phyloP scores from a whole-genome alignment of 2,329 filamentous ascomycete genomes.

The Trichoderma cornu-damae region DNA sequence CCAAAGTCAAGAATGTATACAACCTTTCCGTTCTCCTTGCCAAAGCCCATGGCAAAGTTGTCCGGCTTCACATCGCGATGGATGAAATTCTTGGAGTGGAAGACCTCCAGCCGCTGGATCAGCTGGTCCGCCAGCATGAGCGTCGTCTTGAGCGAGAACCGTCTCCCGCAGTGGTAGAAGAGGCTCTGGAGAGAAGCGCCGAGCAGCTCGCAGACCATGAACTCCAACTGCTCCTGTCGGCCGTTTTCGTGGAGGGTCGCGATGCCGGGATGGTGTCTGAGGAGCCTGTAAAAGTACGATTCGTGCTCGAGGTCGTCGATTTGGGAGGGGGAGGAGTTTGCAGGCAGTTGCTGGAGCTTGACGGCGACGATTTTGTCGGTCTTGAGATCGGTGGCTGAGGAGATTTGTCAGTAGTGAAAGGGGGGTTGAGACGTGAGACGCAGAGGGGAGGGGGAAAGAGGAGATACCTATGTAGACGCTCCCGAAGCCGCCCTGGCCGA shows the following conservation, averaged over 20 bases:
- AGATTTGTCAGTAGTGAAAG: not conserved
- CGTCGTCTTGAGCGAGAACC: slow-evolving; percentile 25
- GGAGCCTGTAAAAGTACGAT: slow-evolving; percentile 18
- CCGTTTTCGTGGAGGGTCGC: slow-evolving; percentile 24
- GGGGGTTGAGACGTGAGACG: not conserved
- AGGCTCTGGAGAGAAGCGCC: slow-evolving; percentile 66
- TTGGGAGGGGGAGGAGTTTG: not conserved
- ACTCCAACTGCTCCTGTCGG: slow-evolving; percentile 22
- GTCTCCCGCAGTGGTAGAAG: slow-evolving; percentile 30
- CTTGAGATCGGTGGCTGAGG: slow-evolving; percentile 22
- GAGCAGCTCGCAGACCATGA: slow-evolving; percentile 26
- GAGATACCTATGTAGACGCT: slow-evolving; percentile 10
- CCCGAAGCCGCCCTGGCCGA: slow-evolving; percentile 16
- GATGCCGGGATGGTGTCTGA: slow-evolving; percentile 23
- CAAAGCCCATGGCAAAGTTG: slow-evolving; percentile 24
- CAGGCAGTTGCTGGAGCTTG: slow-evolving; percentile 20
- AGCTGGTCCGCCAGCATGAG: slow-evolving; percentile 25
- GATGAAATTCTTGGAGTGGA: slow-evolving; percentile 21
- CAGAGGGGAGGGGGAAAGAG: not conserved
- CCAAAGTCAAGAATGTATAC: slow-evolving; percentile 24
- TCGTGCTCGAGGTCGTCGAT: slow-evolving; percentile 20
- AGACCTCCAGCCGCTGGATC: slow-evolving; percentile 21
- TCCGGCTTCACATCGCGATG: slow-evolving; percentile 26
- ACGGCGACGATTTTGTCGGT: slow-evolving; percentile 35
- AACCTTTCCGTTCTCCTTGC: slow-evolving; percentile 20